These are phyloP conservation scores for Porcisia hertigi DNA, from an alignment of 208 protist species.

Conservation along the genomic window DNA sequence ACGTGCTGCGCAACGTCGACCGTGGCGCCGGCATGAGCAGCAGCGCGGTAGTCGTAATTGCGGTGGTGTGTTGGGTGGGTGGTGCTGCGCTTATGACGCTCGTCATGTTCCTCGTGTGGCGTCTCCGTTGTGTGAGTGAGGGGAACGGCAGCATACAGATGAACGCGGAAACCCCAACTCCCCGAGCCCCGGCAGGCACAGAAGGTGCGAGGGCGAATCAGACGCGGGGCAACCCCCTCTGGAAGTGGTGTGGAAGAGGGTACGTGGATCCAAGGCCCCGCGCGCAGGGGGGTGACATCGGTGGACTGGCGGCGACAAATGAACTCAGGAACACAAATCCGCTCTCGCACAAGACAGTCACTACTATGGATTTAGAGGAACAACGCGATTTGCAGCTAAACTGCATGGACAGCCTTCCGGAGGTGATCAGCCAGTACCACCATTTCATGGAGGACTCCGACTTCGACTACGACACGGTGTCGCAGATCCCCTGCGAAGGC, in stretches of 20 bases:
- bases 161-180: neutral
- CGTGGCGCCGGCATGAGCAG: constrained; percentile 23
- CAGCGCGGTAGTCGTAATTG: constrained; percentile 38
- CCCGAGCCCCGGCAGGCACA: neutral
- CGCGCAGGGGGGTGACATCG: neutral
- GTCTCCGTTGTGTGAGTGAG: constrained; percentile 11
- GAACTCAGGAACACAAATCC: neutral
- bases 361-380: neutral
- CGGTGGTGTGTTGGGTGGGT: constrained; percentile 30
- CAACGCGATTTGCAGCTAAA: constrained; percentile 1
- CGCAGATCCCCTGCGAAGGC: constrained; percentile 11
- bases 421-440: constrained; percentile 11
- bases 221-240: neutral
- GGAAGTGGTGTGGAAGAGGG: neutral
- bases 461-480: constrained; percentile 8
- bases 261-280: neutral
- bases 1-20: constrained; percentile 3
- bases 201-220: neutral
- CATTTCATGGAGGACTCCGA: constrained; percentile 7
- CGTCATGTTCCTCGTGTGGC: constrained; percentile 28
- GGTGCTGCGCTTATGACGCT: constrained; percentile 33
- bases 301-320: neutral
- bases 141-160: constrained; percentile 3
- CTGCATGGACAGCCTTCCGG: constrained; percentile 24
- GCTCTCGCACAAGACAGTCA: neutral